phyloP scores from a whole-genome alignment of 1,284 basidiomycete genomes.

The Volvariella volvacea region DNA sequence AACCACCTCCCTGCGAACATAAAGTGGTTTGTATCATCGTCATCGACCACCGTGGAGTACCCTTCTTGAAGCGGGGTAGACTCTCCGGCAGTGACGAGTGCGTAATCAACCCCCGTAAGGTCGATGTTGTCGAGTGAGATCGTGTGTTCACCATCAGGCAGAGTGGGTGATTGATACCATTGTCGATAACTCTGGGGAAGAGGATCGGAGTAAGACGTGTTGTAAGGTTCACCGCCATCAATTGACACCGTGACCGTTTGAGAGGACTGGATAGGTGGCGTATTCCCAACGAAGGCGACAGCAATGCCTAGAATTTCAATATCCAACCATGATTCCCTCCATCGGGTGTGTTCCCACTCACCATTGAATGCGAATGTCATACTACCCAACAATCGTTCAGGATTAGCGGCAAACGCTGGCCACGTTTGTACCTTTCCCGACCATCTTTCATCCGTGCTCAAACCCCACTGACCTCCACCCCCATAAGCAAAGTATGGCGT shows the following conservation, averaged over 20 bases:
- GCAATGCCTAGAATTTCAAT: too few species aligned
- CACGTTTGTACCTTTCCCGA: too few species aligned
- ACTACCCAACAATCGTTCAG: too few species aligned
- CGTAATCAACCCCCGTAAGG: slow-evolving; percentile 14
- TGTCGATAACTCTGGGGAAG: slow-evolving; percentile 10
- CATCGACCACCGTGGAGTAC: slow-evolving; percentile 12
- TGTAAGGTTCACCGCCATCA: slow-evolving; percentile 5
- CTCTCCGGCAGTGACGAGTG: slow-evolving; percentile 10
- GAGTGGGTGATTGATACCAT: slow-evolving; percentile 17
- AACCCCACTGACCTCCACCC: too few species aligned
- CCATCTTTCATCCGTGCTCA: too few species aligned
- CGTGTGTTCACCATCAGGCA: slow-evolving; percentile 13
- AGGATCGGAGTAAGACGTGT: slow-evolving; percentile 3
- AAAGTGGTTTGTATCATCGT: slow-evolving; percentile 10
- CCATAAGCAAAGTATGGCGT: too few species aligned
- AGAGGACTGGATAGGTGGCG: too few species aligned
- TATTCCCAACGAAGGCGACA: too few species aligned
- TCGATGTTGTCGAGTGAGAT: slow-evolving; percentile 10
- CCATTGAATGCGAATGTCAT: too few species aligned
- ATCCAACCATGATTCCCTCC: too few species aligned
- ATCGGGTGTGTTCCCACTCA: too few species aligned
- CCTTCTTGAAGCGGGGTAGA: slow-evolving; percentile 7
- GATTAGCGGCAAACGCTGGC: too few species aligned
- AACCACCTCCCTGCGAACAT: slow-evolving; percentile 13
- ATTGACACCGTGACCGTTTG: slow-evolving; percentile 4